Evolutionary conservation across 768 basidiomycete species (phyloP), one percentile per base, ranked within the genome.

Genomic region (Boletales sp.): DNA sequence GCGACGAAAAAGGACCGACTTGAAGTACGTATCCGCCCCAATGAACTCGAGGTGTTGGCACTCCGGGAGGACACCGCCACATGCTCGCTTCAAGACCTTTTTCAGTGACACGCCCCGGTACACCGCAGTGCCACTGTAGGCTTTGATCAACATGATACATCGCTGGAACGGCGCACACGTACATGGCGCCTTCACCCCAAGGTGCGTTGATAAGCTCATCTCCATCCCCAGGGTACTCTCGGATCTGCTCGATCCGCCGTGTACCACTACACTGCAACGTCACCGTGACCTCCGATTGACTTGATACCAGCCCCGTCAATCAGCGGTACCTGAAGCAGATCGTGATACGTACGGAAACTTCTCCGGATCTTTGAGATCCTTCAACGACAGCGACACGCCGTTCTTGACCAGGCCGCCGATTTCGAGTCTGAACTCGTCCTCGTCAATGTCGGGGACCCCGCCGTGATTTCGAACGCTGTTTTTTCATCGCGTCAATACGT

Each of bases 211-310:
- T 76, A 21, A 80, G 63, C 51, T 79, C 79, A 46, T 79, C 78
- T 21, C 77, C 78, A 31, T 80, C 79, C 12, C 77, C 79, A 4
- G 78, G 78, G 53, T 80, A 79, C 54, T 76, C 68, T 34, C 62
- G 54, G 45, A 80, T 79, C 56, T 80, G 79, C 45, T 79, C 76
- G 10, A 78, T 70, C 21, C 79, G 74, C 10, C 80, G 65, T 0
- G 77, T 80, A 8, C 80, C 78, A 39, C 74, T 77, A 61, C 79
- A 80, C 57, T 80, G 79, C 15, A 80, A 58, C n/a, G 78, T 80
- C 30, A 79, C 73, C 0, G 79, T 78, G 8, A 80, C 69, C 55
- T 78, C 74, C 4, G 53, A 51, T 64, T 79, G 78, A 4, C 77
- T 77, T 10, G 27, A 27, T 8, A 39, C 19, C 13, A 14, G n/a